These are phyloP conservation scores for Diphasiastrum complanatum DNA, from an alignment of 83 land plant species.

Conservation along the genomic window DNA sequence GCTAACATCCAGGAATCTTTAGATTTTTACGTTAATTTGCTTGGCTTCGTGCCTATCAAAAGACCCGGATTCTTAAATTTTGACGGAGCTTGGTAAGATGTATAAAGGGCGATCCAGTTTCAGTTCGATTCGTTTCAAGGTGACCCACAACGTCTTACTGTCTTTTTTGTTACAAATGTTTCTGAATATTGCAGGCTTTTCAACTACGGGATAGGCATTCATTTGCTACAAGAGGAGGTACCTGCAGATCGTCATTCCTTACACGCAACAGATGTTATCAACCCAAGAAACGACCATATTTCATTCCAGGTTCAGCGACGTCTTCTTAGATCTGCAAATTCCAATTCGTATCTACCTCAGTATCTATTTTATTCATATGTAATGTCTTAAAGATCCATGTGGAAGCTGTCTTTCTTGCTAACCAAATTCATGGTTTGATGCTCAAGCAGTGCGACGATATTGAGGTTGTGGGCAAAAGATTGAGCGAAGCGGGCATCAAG, in stretches of 20 bases:
- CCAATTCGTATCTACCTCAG: no score
- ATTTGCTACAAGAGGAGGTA: constrained; percentile 50
- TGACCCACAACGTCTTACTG: background rate
- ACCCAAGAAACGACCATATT: constrained; percentile 76
- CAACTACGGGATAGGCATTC: constrained; percentile 67
- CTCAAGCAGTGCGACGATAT: constrained; percentile 48
- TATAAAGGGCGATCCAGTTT: no score
- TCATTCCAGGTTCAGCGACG: constrained; percentile 58
- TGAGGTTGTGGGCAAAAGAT: constrained; percentile 44
- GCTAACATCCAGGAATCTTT: constrained; percentile 43
- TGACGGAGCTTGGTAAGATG: constrained; percentile 63
- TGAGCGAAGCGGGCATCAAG: constrained; percentile 40
- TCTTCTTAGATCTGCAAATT: background rate
- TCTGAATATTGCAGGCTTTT: constrained; percentile 43
- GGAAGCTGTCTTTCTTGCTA: no score
- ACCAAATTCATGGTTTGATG: background rate
- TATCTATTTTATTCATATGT: no score
- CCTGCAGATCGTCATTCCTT: constrained; percentile 33
- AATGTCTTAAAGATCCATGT: no score
- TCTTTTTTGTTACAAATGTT: background rate
- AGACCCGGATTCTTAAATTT: constrained; percentile 65
- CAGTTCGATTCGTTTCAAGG: background rate
- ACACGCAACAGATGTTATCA: constrained; percentile 46
- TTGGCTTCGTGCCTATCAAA: constrained; percentile 54
- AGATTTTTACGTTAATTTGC: constrained; percentile 53